Evolutionary conservation across 1,139 yeast species (phyloP).

Genomic region (Scheffersomyces quercinus): DNA sequence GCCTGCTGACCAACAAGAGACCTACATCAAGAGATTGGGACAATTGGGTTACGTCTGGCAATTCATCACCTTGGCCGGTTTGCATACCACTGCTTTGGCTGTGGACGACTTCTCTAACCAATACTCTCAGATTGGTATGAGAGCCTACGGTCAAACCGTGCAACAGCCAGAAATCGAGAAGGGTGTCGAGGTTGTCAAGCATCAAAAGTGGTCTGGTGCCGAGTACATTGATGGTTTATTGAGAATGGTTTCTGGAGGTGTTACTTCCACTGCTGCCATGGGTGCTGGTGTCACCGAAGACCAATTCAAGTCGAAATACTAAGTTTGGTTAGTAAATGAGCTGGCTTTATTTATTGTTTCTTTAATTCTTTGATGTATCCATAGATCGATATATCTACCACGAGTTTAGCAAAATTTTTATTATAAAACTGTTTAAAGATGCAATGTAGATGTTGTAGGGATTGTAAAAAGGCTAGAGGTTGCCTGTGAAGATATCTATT

Average conservation of each 20-base stretch:
- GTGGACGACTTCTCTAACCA: slow-evolving; percentile 82
- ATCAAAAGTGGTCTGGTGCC: slow-evolving; percentile 99
- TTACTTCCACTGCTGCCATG: slow-evolving; percentile 96
- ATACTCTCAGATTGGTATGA: slow-evolving; percentile 86
- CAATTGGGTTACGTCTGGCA: slow-evolving; percentile 96
- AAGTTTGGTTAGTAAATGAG: background rate
- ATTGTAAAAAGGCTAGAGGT: too few species aligned
- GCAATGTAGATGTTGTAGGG: too few species aligned
- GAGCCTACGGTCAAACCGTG: slow-evolving; percentile 85
- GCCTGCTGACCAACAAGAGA: slow-evolving; percentile 84
- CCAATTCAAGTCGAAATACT: slow-evolving; percentile 60
- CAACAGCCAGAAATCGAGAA: slow-evolving; percentile 87
- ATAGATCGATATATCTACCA: too few species aligned
- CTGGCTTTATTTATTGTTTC: slow-evolving; percentile 5
- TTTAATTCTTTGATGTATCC: background rate
- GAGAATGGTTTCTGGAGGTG: slow-evolving; percentile 93
- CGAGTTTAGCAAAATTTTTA: too few species aligned
- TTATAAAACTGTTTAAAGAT: too few species aligned
- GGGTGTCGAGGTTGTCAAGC: slow-evolving; percentile 95
- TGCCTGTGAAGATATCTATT: too few species aligned
- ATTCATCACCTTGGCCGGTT: slow-evolving; percentile 95
- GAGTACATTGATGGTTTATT: slow-evolving; percentile 91
- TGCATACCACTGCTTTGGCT: slow-evolving; percentile 94
- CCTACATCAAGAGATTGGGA: slow-evolving; percentile 85
- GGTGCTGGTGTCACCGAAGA: slow-evolving; percentile 98